These are phyloP conservation scores for Leccinum arenicola DNA, from an alignment of 768 basidiomycete species.

Conservation along the genomic window DNA sequence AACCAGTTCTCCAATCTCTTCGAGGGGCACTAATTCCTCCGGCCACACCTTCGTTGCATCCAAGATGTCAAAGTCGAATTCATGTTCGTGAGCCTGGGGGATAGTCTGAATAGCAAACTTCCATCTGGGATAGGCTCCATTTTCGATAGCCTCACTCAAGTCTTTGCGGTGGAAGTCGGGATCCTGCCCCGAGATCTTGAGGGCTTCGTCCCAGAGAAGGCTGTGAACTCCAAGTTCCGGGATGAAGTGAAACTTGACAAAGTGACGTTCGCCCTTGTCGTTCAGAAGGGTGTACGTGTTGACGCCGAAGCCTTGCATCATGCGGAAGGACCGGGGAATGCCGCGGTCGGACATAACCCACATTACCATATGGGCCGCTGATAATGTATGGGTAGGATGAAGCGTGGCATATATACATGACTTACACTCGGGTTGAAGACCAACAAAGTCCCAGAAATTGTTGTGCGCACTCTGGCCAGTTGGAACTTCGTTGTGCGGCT, in stretches of 20 bases:
- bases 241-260: slow-evolving; percentile 88
- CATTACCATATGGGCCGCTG: slow-evolving; percentile 72
- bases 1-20: slow-evolving; percentile 74
- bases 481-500: slow-evolving; percentile 80
- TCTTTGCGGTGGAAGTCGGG: slow-evolving; percentile 92
- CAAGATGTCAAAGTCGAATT: slow-evolving; percentile 84
- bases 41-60: slow-evolving; percentile 89
- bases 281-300: slow-evolving; percentile 83
- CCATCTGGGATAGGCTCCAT: slow-evolving; percentile 72
- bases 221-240: slow-evolving; percentile 82
- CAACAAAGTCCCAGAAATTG: slow-evolving; percentile 86
- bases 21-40: slow-evolving; percentile 73
- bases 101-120: slow-evolving; percentile 67
- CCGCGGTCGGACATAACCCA: slow-evolving; percentile 86
- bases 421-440: slow-evolving; percentile 63
- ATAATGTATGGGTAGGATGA: slow-evolving; percentile 16
- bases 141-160: slow-evolving; percentile 76
- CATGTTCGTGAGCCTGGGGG: slow-evolving; percentile 67
- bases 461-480: slow-evolving; percentile 72
- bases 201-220: slow-evolving; percentile 85
- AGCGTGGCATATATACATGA: not conserved
- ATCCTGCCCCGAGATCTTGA: slow-evolving; percentile 81
- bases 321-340: slow-evolving; percentile 81
- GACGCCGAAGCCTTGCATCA: slow-evolving; percentile 89
- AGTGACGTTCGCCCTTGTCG: slow-evolving; percentile 59